These are phyloP conservation scores for Beauveria sp. DNA, from an alignment of 2,329 filamentous ascomycete species.

Conservation along the genomic window DNA sequence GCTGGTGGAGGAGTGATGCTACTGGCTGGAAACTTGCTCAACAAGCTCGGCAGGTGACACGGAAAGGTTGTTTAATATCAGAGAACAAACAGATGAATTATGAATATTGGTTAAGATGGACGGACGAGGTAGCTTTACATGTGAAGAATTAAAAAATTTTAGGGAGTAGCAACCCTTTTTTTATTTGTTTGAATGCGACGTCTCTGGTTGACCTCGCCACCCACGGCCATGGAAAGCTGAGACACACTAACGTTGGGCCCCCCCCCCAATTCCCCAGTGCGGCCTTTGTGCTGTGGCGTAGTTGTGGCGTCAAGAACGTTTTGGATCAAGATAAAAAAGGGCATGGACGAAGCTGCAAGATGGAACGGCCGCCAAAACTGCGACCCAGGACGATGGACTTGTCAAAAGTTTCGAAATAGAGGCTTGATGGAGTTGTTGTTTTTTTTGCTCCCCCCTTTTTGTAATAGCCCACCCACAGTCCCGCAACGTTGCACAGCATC, in stretches of 20 bases:
- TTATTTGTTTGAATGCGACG: too few relatives aligned
- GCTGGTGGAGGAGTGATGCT: neutral
- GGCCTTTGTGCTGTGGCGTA: conserved; percentile 5
- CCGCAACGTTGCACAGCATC: neutral
- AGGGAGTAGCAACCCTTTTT: neutral
- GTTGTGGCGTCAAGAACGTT: neutral
- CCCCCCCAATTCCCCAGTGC: neutral
- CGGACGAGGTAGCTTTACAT: too few relatives aligned
- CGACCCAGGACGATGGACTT: too few relatives aligned
- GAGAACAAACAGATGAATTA: neutral
- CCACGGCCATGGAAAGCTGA: neutral
- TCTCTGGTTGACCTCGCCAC: too few relatives aligned
- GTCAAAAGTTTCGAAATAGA: too few relatives aligned
- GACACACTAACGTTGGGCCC: neutral
- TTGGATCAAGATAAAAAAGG: too few relatives aligned
- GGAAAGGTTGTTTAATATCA: neutral
- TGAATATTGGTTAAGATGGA: neutral
- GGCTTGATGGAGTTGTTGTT: too few relatives aligned
- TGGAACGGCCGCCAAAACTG: too few relatives aligned
- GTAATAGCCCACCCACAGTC: neutral
- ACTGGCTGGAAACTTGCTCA: conserved; percentile 4
- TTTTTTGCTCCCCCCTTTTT: too few relatives aligned
- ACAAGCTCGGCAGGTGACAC: neutral
- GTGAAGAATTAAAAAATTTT: neutral
- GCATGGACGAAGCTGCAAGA: too few relatives aligned